A percentile compares a stretch with the other conserved stretches of the same genome.
These are phyloP conservation scores for Carex littledalei DNA, from an alignment of 176 grass and related monocot species.

Conservation along the genomic window DNA sequence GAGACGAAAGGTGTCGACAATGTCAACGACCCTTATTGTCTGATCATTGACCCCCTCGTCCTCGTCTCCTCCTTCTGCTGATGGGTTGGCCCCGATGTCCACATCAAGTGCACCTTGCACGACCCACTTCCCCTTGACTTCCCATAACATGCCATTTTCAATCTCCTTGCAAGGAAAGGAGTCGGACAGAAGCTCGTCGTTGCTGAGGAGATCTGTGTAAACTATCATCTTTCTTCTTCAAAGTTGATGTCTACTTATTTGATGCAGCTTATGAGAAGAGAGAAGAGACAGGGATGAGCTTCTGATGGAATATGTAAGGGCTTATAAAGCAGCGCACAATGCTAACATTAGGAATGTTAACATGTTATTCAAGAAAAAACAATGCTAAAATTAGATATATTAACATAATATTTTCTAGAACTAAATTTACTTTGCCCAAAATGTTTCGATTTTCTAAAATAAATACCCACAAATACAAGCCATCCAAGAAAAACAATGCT, in stretches of 20 bases:
- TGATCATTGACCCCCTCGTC: slow-evolving; percentile 27
- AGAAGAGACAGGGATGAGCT: not conserved
- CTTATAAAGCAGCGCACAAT: not conserved
- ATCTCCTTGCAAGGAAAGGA: slow-evolving; percentile 13
- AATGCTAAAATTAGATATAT: not conserved
- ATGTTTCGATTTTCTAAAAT: not conserved
- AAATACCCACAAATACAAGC: not conserved
- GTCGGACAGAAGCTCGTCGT: not conserved
- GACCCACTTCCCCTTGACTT: slow-evolving; percentile 31
- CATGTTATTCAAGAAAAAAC: not conserved
- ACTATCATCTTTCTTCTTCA: not conserved
- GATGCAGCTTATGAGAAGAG: not conserved
- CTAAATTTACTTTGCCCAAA: not conserved
- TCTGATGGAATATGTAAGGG: not conserved
- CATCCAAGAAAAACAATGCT: not conserved
- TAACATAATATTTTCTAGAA: not conserved
- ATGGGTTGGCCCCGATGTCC: slow-evolving; percentile 39
- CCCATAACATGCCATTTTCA: slow-evolving; percentile 24
- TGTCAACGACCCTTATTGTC: slow-evolving; percentile 30
- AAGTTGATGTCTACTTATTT: not conserved
- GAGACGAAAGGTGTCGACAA: slow-evolving; percentile 31
- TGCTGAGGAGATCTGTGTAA: not conserved
- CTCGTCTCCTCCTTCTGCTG: slow-evolving; percentile 24
- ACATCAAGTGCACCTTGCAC: slow-evolving; percentile 32
- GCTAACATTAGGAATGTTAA: not conserved